Evolutionary conservation across 768 basidiomycete genomes (phyloP), one percentile per base, ranked within the genome.

Genomic region (Sarcodon sp.): DNA sequence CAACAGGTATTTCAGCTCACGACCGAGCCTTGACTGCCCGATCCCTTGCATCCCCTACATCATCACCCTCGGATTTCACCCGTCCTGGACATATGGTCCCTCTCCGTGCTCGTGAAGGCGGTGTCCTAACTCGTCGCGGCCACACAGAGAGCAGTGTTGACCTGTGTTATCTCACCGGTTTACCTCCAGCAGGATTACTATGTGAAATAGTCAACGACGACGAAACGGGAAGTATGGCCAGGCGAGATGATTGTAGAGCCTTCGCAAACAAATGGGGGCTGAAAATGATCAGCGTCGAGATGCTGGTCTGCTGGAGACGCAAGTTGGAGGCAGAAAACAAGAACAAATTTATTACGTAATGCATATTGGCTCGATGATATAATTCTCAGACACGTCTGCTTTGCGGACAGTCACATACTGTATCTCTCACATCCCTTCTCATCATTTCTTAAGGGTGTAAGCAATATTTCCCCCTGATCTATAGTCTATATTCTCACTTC

Each of bases 131-230:
- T n/a, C 78, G 96, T 41, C 80, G 79, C 57, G 96, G 96, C 0
- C 96, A 99, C 67, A 99, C 96, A 0, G 96, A 99, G 62, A 76
- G 84, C 44, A 82, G 77, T 5, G 73, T 94, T 43, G 96, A 99
- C 54, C 69, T 99, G 6, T 98, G 94, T 61, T 62, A 65, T 41
- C 69, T 97, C 39, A 80, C 91, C 3, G 72, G 74, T 41, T 76
- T 74, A 48, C 74, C 77, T 3, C 66, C 67, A 4, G 88, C 82
- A 0, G 94, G 92, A 6, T 71, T 98, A 0, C 75, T 99, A 33
- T 98, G 96, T 60, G 96, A 99, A 62, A 68, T 98, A 35, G 92
- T 98, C 12, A 94, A 97, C 47, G 90, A 97, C 54, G 83, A 97
- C 61, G 75, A 75, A 11, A 66, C 75, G 55, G 96, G 96, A 0